A percentile compares a stretch with the other conserved stretches of the same genome.
Conservation (phyloP, 2,329 filamentous ascomycete species). For the Juglanconis oblonga region DNA sequence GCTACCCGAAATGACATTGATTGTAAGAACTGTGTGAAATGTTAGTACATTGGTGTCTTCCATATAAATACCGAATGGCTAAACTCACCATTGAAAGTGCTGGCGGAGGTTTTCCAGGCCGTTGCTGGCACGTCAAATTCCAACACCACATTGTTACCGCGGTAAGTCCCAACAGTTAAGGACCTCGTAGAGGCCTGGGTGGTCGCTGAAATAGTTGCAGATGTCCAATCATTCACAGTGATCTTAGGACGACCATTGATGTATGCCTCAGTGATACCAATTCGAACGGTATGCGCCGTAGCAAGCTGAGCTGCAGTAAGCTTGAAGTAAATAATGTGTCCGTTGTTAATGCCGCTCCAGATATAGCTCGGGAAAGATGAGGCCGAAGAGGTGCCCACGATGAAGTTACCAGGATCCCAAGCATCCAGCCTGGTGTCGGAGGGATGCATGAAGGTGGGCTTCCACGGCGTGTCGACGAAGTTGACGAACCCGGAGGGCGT, state of each 20-base stretch:
- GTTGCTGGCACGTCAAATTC: slow-evolving; percentile 26
- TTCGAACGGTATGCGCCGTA: slow-evolving; percentile 25
- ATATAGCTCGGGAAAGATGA: slow-evolving; percentile 39
- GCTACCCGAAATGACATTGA: slow-evolving; percentile 28
- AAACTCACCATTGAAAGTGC: slow-evolving; percentile 24
- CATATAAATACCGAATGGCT: background rate
- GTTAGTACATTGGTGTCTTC: background rate
- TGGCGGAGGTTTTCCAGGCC: slow-evolving; percentile 27
- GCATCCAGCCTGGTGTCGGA: slow-evolving; percentile 29
- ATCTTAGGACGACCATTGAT: slow-evolving; percentile 30
- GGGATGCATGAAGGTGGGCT: slow-evolving; percentile 40
- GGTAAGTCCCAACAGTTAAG: slow-evolving; percentile 32
- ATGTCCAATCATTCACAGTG: slow-evolving; percentile 29
- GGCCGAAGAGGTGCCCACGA: slow-evolving; percentile 31
- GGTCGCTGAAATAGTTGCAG: slow-evolving; percentile 25
- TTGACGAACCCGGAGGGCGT: slow-evolving; percentile 33
- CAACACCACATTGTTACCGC: slow-evolving; percentile 29
- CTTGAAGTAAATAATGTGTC: slow-evolving; percentile 38
- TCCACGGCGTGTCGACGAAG: slow-evolving; percentile 35
- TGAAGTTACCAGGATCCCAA: slow-evolving; percentile 32
- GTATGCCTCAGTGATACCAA: slow-evolving; percentile 31
- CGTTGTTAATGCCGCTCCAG: slow-evolving; percentile 40
- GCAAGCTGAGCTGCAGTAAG: slow-evolving; percentile 27
- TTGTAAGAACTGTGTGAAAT: slow-evolving; percentile 21
- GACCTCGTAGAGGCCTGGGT: slow-evolving; percentile 29